Evolutionary conservation across 495 filamentous ascomycete species (phyloP).

Genomic region (Terfezia claveryi): DNA sequence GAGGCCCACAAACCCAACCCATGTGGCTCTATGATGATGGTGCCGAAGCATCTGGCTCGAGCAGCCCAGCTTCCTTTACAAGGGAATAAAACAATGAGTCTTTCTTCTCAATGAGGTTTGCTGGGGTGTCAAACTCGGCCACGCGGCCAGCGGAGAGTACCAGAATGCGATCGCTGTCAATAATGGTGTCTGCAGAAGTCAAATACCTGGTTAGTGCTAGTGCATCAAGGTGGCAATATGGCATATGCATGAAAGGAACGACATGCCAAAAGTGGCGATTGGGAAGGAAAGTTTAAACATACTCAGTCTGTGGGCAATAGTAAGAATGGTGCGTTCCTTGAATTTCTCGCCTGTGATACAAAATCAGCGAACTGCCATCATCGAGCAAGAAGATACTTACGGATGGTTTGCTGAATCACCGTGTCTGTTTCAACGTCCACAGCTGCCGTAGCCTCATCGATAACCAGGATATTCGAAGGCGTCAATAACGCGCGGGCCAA

Average conservation of each 20-base stretch:
- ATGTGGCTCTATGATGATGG: too few species aligned
- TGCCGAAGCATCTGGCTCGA: background rate
- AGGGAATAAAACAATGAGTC: slow-evolving; percentile 16
- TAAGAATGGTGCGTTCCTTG: slow-evolving; percentile 72
- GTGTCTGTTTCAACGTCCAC: slow-evolving; percentile 39
- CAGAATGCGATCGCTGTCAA: slow-evolving; percentile 16
- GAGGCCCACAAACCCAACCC: too few species aligned
- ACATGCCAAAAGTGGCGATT: background rate
- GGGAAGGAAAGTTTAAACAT: slow-evolving; percentile 24
- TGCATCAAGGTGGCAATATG: slow-evolving; percentile 4
- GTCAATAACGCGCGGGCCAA: slow-evolving; percentile 83
- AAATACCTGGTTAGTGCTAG: slow-evolving; percentile 3
- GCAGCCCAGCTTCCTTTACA: slow-evolving; percentile 12
- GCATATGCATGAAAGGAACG: background rate
- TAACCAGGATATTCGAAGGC: slow-evolving; percentile 87
- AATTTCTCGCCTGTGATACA: slow-evolving; percentile 14
- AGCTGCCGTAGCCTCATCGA: slow-evolving; percentile 93
- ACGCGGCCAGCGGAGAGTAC: slow-evolving; percentile 22
- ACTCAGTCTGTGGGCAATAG: slow-evolving; percentile 92
- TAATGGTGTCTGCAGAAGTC: slow-evolving; percentile 12
- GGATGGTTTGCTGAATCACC: slow-evolving; percentile 16
- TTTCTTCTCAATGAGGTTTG: slow-evolving; percentile 10
- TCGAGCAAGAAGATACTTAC: slow-evolving; percentile 8
- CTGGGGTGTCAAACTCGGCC: slow-evolving; percentile 36
- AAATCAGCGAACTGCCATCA: slow-evolving; percentile 3